Evolutionary conservation across 495 filamentous ascomycete species (phyloP).

Genomic region (Penicillium bialowiezense): DNA sequence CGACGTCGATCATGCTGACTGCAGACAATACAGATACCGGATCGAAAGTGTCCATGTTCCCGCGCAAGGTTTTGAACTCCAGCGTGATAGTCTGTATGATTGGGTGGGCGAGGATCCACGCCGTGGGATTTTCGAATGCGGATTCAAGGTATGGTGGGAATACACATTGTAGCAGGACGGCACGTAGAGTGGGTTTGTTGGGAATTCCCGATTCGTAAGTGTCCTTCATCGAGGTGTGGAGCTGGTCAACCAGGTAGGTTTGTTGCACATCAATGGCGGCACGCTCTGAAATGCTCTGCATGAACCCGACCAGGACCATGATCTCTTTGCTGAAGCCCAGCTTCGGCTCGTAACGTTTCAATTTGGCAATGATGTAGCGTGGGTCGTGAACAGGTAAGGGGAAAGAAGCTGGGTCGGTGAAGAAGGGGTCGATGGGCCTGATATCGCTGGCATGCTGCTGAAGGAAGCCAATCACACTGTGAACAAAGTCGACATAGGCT

Average conservation of each 20-base stretch:
- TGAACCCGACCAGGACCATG: slow-evolving; percentile 58
- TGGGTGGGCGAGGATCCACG: slow-evolving; percentile 59
- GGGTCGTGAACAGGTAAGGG: slow-evolving; percentile 65
- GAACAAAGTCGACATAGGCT: slow-evolving; percentile 67
- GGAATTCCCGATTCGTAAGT: slow-evolving; percentile 44
- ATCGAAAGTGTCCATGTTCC: slow-evolving; percentile 48
- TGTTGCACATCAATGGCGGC: slow-evolving; percentile 63
- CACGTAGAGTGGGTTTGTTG: slow-evolving; percentile 50
- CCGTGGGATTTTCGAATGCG: slow-evolving; percentile 46
- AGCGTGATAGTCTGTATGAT: slow-evolving; percentile 49
- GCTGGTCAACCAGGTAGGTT: slow-evolving; percentile 54
- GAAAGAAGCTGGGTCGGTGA: slow-evolving; percentile 63
- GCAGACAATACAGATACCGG: slow-evolving; percentile 41
- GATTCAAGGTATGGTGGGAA: slow-evolving; percentile 64
- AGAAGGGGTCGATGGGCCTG: slow-evolving; percentile 61
- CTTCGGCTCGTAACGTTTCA: slow-evolving; percentile 63
- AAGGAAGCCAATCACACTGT: slow-evolving; percentile 58
- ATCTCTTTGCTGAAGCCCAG: slow-evolving; percentile 48
- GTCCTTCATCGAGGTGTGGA: slow-evolving; percentile 53
- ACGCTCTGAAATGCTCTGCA: slow-evolving; percentile 62
- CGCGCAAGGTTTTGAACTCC: slow-evolving; percentile 46
- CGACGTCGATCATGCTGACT: slow-evolving; percentile 37
- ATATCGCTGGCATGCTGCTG: slow-evolving; percentile 66
- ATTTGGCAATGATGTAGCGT: slow-evolving; percentile 63
- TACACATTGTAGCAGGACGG: slow-evolving; percentile 55